A percentile compares a stretch with the other conserved stretches of the same genome.
Evolutionary conservation across 192 early-diverging fungal genomes (phyloP).

Genomic region (Rhizophagus clarus): DNA sequence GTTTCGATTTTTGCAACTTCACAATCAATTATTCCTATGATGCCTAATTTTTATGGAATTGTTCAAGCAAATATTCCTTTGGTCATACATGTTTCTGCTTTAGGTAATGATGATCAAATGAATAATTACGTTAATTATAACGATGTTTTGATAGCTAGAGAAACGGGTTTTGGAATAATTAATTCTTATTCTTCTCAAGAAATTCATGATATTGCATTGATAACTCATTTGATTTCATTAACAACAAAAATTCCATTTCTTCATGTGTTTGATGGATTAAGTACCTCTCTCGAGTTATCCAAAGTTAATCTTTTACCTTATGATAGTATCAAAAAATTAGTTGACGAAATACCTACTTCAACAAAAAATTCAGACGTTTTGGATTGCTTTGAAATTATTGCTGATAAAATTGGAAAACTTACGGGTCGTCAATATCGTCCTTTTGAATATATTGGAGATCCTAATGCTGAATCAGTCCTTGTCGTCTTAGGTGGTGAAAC

Average conservation of each 20-base stretch:
- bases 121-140: slow-evolving; percentile 62
- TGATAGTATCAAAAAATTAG: slow-evolving; percentile 41
- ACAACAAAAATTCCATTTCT: slow-evolving; percentile 69
- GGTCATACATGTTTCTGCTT: slow-evolving; percentile 83
- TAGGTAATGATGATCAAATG: slow-evolving; percentile 63
- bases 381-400: slow-evolving; percentile 35
- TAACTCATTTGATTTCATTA: slow-evolving; percentile 78
- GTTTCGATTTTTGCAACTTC: slow-evolving; percentile 70
- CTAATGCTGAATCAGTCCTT: slow-evolving; percentile 74
- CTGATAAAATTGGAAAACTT: slow-evolving; percentile 37
- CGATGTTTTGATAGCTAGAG: slow-evolving; percentile 73
- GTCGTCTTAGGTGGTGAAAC: slow-evolving; percentile 73
- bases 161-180: slow-evolving; percentile 79
- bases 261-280: slow-evolving; percentile 79
- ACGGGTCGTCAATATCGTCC: slow-evolving; percentile 68
- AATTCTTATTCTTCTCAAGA: slow-evolving; percentile 81
- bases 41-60: slow-evolving; percentile 80
- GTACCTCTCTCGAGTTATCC: slow-evolving; percentile 53
- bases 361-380: slow-evolving; percentile 33
- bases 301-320: slow-evolving; percentile 58
- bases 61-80: slow-evolving; percentile 59
- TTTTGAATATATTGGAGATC: slow-evolving; percentile 83
- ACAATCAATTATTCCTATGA: slow-evolving; percentile 76
- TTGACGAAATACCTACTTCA: slow-evolving; percentile 28
- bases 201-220: slow-evolving; percentile 84